Percentiles rank a stretch among this genome's conserved stretches.
Conservation (phyloP, 257 asterid genomes). For the Solanum tarapatanum region DNA sequence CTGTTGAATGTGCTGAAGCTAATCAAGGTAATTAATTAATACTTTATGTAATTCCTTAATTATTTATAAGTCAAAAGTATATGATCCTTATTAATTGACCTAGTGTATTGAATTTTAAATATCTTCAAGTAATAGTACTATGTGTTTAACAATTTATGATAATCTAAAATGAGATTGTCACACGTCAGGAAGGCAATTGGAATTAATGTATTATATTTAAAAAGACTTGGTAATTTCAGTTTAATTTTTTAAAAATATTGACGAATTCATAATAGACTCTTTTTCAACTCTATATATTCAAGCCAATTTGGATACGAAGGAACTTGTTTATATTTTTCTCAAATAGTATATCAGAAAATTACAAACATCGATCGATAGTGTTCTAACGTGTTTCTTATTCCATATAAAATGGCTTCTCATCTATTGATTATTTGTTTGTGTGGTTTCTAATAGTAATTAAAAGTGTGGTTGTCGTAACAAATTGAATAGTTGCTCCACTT, state of each 20-base stretch:
- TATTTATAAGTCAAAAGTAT: neutral
- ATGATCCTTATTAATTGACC: neutral
- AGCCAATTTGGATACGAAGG: neutral
- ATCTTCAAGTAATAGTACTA: neutral
- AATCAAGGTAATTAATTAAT: constrained; percentile 62
- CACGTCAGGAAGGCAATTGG: neutral
- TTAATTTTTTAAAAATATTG: neutral
- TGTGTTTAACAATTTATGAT: neutral
- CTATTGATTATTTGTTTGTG: neutral
- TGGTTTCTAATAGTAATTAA: neutral
- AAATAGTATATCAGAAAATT: neutral
- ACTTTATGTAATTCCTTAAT: neutral
- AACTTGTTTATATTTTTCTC: neutral
- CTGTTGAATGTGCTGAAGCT: constrained; percentile 80
- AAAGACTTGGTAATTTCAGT: neutral
- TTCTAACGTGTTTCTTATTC: neutral
- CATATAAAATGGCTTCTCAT: neutral
- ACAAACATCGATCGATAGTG: neutral
- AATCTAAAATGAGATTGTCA: neutral
- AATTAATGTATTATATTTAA: neutral
- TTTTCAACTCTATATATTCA: neutral
- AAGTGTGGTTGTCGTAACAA: neutral
- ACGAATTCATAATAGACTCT: neutral
- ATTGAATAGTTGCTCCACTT: neutral
- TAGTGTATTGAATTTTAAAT: neutral